These are phyloP conservation scores for Paulownia fortunei DNA, from an alignment of 257 asterid species.

Conservation along the genomic window DNA sequence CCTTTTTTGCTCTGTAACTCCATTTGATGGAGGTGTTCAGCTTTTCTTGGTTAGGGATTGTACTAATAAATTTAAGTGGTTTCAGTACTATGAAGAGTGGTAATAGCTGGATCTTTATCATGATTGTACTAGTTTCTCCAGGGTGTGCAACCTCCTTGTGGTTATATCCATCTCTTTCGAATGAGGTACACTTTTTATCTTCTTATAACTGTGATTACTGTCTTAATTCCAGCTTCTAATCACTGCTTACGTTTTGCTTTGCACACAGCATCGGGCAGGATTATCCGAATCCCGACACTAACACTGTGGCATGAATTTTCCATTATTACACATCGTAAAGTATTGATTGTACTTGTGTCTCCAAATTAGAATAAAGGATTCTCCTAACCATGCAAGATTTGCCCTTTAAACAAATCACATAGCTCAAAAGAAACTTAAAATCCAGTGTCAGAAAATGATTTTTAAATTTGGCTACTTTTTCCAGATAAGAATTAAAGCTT, in stretches of 20 bases:
- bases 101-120: slow-evolving; percentile 15
- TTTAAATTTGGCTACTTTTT: no score
- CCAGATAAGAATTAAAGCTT: no score
- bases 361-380: no score
- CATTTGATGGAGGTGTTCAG: slow-evolving; percentile 27
- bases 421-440: no score
- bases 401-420: no score
- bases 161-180: neutral
- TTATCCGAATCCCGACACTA: no score
- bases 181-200: neutral
- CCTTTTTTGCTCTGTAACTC: slow-evolving; percentile 28
- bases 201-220: neutral
- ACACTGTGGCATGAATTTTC: no score
- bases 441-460: no score
- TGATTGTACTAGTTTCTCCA: neutral
- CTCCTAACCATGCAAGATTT: no score
- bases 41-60: slow-evolving; percentile 21
- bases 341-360: no score
- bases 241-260: neutral
- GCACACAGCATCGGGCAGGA: no score
- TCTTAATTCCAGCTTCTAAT: neutral
- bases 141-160: neutral
- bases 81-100: slow-evolving; percentile 3
- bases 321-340: no score
- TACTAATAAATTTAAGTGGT: slow-evolving; percentile 7